Percentiles rank a stretch among this genome's conserved stretches.
Evolutionary conservation across 1,284 basidiomycete species (phyloP).

Genomic region (Leccinum pallidistipes): DNA sequence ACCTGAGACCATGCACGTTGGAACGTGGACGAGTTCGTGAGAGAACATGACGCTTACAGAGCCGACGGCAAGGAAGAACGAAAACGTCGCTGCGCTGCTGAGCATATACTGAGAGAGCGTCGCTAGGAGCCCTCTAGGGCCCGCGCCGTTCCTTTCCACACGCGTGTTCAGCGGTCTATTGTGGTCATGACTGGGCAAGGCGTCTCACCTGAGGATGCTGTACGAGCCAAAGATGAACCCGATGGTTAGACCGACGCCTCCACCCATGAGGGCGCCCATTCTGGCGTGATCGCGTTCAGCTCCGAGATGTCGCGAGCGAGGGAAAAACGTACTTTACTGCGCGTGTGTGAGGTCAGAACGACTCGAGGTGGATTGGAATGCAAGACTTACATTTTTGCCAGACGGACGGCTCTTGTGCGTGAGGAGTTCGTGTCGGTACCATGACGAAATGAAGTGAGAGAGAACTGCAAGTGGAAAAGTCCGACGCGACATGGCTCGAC

Average conservation of each 20-base stretch:
- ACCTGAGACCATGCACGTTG: conserved; percentile 46
- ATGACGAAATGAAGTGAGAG: conserved; percentile 15
- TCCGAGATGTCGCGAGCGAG: conserved; percentile 4
- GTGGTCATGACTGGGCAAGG: not conserved
- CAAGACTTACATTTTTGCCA: conserved; percentile 70
- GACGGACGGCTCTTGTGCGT: conserved; percentile 57
- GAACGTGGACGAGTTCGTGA: conserved; percentile 4
- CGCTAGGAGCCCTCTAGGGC: conserved; percentile 81
- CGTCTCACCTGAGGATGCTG: conserved; percentile 76
- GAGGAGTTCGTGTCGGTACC: conserved; percentile 34
- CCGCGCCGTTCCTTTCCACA: conserved; percentile 71
- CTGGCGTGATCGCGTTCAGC: conserved; percentile 40
- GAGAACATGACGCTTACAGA: conserved; percentile 52
- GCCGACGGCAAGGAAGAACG: conserved; percentile 83
- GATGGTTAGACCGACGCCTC: conserved; percentile 89
- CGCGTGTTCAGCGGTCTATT: conserved; percentile 8
- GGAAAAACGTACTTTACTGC: conserved; percentile 49
- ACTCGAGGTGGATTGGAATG: not conserved
- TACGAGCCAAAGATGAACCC: conserved; percentile 95
- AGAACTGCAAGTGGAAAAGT: conserved; percentile 3
- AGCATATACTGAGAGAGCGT: conserved; percentile 96
- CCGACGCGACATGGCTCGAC: conserved; percentile 25
- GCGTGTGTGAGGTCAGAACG: conserved; percentile 20
- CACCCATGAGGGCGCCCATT: conserved; percentile 93
- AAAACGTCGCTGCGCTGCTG: conserved; percentile 83